A percentile compares a stretch with the other conserved stretches of the same genome.
These are phyloP conservation scores for Candida odintsovae DNA, from an alignment of 805 yeast species.

Conservation along the genomic window DNA sequence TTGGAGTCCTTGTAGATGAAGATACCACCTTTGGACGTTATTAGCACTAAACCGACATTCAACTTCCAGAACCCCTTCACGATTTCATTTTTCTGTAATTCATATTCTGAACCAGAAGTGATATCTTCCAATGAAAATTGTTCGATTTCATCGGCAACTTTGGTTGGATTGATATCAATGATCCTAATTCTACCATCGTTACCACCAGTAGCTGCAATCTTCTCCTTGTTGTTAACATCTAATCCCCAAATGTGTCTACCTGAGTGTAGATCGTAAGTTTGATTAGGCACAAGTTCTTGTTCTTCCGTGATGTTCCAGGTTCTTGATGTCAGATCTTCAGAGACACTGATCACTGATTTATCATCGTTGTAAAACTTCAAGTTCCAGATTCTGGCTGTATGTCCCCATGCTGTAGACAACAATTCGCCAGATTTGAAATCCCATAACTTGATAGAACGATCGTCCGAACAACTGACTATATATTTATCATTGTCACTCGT, in stretches of 20 bases:
- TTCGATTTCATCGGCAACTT: constrained; percentile 26
- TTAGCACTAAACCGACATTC: constrained; percentile 37
- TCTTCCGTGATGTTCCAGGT: constrained; percentile 53
- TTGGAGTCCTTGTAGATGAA: constrained; percentile 21
- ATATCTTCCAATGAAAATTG: constrained; percentile 30
- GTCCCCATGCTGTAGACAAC: constrained; percentile 91
- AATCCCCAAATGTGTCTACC: constrained; percentile 90
- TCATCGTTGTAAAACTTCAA: constrained; percentile 47
- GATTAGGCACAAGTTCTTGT: constrained; percentile 21
- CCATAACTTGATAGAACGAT: constrained; percentile 80
- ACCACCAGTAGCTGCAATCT: constrained; percentile 78
- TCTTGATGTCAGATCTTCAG: constrained; percentile 85
- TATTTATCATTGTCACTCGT: constrained; percentile 49
- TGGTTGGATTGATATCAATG: constrained; percentile 42
- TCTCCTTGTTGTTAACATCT: constrained; percentile 40
- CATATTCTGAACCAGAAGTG: constrained; percentile 19
- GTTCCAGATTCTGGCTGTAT: constrained; percentile 90
- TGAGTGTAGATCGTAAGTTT: constrained; percentile 60
- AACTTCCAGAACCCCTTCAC: constrained; percentile 57
- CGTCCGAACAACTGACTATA: constrained; percentile 86
- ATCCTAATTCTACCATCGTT: constrained; percentile 82
- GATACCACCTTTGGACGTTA: constrained; percentile 58
- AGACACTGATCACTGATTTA: constrained; percentile 50
- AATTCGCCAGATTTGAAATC: constrained; percentile 49
- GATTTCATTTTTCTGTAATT: constrained; percentile 42